These are phyloP conservation scores for Pythium aristosporum DNA, from an alignment of 352 stramenopile genomes.

Conservation along the genomic window DNA sequence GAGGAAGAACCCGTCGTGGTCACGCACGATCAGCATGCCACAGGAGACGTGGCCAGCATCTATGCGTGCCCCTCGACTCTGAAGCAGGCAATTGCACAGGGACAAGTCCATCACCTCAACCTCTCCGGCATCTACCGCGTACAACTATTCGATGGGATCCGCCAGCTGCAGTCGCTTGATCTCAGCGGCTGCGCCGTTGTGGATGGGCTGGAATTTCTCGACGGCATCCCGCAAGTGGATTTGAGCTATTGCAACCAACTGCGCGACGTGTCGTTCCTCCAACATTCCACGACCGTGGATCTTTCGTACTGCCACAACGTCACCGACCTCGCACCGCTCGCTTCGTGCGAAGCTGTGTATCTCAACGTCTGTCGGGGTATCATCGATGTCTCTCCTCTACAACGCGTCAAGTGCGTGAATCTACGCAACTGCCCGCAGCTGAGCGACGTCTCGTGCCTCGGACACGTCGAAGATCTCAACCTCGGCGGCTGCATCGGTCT, in stretches of 20 bases:
- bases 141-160: constrained; percentile 52
- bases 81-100: constrained; percentile 26
- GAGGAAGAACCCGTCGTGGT: constrained; percentile 22
- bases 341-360: constrained; percentile 46
- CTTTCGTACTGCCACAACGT: constrained; percentile 72
- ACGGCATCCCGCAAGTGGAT: constrained; percentile 46
- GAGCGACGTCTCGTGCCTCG: constrained; percentile 44
- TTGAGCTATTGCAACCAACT: constrained; percentile 68
- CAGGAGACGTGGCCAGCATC: constrained; percentile 4
- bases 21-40: constrained; percentile 24
- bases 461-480: constrained; percentile 53
- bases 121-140: constrained; percentile 51
- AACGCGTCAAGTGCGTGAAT: constrained; percentile 42
- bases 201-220: constrained; percentile 41
- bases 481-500: constrained; percentile 51
- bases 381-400: constrained; percentile 42
- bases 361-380: constrained; percentile 65
- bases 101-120: constrained; percentile 41
- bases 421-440: constrained; percentile 61
- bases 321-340: constrained; percentile 43
- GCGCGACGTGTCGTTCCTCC: constrained; percentile 47
- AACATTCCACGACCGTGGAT: constrained; percentile 40
- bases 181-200: constrained; percentile 60
- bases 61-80: constrained; percentile 41
- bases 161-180: constrained; percentile 44